Percentiles rank a stretch among this genome's conserved stretches.
phyloP scores from a whole-genome alignment of 441 rosid species.

The Corymbia citriodora region DNA sequence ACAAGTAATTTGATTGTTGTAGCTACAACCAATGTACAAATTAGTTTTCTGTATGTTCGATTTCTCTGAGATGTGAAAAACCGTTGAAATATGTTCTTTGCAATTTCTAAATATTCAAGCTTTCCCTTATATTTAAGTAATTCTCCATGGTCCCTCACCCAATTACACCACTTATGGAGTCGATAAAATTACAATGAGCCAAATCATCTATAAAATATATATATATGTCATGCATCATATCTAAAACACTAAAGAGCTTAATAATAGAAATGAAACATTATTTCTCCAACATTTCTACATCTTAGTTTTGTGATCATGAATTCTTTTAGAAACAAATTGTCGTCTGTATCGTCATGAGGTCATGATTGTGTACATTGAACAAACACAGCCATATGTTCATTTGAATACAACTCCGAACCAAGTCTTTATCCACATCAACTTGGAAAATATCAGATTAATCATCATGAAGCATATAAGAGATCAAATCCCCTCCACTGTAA shows the following conservation, averaged over 20 bases:
- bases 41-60: not conserved
- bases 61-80: not conserved
- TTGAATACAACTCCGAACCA: not conserved
- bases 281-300: not conserved
- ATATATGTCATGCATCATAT: not conserved
- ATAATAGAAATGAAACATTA: not conserved
- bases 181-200: not conserved
- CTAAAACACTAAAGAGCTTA: not conserved
- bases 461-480: not conserved
- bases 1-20: not conserved
- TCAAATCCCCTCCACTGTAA: not conserved
- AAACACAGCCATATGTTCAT: not conserved
- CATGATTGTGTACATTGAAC: not conserved
- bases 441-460: not conserved
- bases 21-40: not conserved
- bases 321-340: not conserved
- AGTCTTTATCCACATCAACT: not conserved
- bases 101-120: not conserved
- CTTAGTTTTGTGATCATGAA: not conserved
- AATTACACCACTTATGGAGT: not conserved
- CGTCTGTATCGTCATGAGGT: not conserved
- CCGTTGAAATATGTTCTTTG: not conserved
- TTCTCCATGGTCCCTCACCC: not conserved
- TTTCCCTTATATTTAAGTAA: not conserved
- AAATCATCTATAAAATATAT: not conserved